A percentile compares a stretch with the other conserved stretches of the same genome.
Conservation (phyloP, 2,329 filamentous ascomycete genomes). For the Cordyceps fumosorosea region DNA sequence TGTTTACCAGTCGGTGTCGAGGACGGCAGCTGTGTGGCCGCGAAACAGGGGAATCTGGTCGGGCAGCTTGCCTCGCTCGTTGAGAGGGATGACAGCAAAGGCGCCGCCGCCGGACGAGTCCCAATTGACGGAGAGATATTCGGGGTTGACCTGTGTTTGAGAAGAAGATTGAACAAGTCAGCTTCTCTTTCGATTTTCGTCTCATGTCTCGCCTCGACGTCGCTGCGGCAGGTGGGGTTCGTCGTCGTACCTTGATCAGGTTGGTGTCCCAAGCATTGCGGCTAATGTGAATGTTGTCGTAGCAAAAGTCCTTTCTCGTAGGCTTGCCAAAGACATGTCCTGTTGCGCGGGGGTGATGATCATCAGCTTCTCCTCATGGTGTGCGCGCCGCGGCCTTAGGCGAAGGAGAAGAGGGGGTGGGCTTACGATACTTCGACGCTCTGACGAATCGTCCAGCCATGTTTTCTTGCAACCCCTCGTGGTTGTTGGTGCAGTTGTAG, state of each 20-base stretch:
- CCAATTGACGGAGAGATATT: conserved; percentile 98
- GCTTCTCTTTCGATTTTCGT: not conserved
- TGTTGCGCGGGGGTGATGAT: conserved; percentile 28
- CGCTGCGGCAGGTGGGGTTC: not conserved
- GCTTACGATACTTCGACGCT: conserved; percentile 63
- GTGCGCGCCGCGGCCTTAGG: not conserved
- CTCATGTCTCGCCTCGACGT: not conserved
- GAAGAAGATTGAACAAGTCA: conserved; percentile 18
- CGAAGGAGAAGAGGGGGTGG: conserved; percentile 15
- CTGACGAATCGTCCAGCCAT: conserved; percentile 62
- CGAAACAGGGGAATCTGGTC: conserved; percentile 93
- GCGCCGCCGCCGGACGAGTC: conserved; percentile 92
- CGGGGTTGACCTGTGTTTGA: conserved; percentile 71
- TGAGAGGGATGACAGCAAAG: conserved; percentile 89
- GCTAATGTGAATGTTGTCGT: conserved; percentile 95
- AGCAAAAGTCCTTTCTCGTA: conserved; percentile 95
- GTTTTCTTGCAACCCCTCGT: conserved; percentile 13
- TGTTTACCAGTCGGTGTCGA: conserved; percentile 89
- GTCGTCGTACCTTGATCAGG: conserved; percentile 72
- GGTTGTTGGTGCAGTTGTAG: not conserved
- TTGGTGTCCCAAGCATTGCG: conserved; percentile 99
- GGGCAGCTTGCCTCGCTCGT: conserved; percentile 83
- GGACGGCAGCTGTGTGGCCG: conserved; percentile 88
- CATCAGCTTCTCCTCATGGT: conserved; percentile 19
- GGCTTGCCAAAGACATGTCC: conserved; percentile 97